Evolutionary conservation across 805 yeast species (phyloP).

Genomic region (Starmerella geochares): DNA sequence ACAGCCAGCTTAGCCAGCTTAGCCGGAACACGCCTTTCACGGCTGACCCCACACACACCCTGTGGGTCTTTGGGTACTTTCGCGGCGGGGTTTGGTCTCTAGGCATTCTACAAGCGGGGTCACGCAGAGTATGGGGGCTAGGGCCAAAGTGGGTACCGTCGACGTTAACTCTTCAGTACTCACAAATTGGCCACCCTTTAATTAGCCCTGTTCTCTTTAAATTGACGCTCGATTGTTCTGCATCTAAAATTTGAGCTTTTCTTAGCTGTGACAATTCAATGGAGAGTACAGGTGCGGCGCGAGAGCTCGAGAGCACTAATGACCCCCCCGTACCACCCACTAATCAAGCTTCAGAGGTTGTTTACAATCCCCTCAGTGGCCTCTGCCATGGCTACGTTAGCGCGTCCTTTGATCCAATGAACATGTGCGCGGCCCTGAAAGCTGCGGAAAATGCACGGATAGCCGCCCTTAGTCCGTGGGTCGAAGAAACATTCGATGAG

Average conservation of each 20-base stretch:
- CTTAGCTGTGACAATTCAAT: not conserved
- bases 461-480: not conserved
- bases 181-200: not conserved
- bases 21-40: no score
- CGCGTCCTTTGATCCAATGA: not conserved
- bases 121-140: no score
- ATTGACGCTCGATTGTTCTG: not conserved
- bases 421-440: not conserved
- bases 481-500: not conserved
- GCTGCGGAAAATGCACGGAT: not conserved
- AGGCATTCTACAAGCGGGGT: no score
- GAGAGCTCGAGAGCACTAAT: not conserved
- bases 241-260: not conserved
- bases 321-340: not conserved
- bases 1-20: no score
- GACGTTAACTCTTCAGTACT: not conserved
- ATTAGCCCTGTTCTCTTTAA: no score
- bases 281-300: not conserved
- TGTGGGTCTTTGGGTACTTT: no score
- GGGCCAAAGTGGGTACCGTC: not conserved
- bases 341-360: not conserved
- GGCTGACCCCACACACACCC: no score
- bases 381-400: not conserved
- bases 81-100: no score
- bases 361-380: not conserved